Conservation (phyloP, 225 moss, liverwort and hornwort species). For the Straminergon stramineum region DNA sequence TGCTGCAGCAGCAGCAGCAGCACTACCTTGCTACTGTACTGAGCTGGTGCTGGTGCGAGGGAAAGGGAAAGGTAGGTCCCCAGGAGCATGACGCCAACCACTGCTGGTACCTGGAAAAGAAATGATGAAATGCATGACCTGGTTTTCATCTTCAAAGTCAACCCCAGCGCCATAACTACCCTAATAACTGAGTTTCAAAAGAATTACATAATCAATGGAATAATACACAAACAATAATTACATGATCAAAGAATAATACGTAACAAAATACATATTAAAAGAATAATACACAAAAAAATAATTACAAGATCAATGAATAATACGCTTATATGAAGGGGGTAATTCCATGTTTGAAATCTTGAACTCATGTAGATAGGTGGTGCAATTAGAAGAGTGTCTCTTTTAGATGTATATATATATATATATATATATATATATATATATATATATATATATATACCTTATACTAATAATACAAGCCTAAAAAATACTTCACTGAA, state of each 20-base stretch:
- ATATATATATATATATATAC: too few relatives aligned
- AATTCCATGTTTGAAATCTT: too few relatives aligned
- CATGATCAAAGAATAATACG: not conserved
- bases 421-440: too few relatives aligned
- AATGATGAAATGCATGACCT: conserved; percentile 11
- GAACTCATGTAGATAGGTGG: too few relatives aligned
- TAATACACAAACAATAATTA: too few relatives aligned
- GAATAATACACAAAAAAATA: too few relatives aligned
- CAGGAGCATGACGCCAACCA: not conserved
- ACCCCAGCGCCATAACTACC: not conserved
- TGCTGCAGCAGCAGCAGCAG: too few relatives aligned
- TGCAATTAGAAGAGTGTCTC: too few relatives aligned
- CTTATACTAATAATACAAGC: not conserved
- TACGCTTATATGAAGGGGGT: not conserved
- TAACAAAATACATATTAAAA: too few relatives aligned
- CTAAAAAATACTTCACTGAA: not conserved
- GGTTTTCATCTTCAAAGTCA: not conserved
- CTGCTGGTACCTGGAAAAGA: not conserved
- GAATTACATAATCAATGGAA: not conserved
- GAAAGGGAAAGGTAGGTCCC: not conserved
- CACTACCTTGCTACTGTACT: too few relatives aligned
- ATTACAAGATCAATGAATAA: not conserved
- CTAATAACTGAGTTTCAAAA: not conserved
- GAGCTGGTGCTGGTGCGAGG: too few relatives aligned
- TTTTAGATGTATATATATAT: too few relatives aligned